Evolutionary conservation across 768 basidiomycete genomes (phyloP), one percentile per base, ranked within the genome.

Genomic region (Suillus occidentalis): DNA sequence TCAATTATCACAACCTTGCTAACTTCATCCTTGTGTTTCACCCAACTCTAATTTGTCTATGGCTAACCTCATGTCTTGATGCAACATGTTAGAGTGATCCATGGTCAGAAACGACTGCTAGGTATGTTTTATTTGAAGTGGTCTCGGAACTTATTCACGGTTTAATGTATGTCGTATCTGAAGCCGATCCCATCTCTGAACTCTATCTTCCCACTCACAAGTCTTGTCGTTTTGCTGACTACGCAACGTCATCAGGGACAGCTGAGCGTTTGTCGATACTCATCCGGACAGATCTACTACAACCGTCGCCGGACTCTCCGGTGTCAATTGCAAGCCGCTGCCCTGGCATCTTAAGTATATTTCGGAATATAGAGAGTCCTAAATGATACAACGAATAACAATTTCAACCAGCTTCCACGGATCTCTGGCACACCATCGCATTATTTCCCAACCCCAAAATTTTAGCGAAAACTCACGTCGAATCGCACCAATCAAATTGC

Each of bases 371-470:
- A 28, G 58, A 59, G 57, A 42, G 40, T 42, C 39, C 58, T 59
- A 25, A 59, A 59, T 59, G 25, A 31, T 59, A 42, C 58, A 42
- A 18, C 58, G 58, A 40, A 42, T 59, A 39, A 20, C 18, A 40
- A 59, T 59, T 59, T 42, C 40, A 40, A n/a, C 40, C 5, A 42
- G 25, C 58, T 59, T 59, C 58, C 39, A 59, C 58, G 58, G 58
- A 59, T 59, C 25, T 58, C 25, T 58, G 37, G 25, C 39, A 39
- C 22, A 57, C 52, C 28, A 34, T 53, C 52, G 28, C 55, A 56
- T 36, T 58, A 58, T 58, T 58, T 59, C 40, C 58, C 40, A 59
- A 59, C 58, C 58, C 58, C 58, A 59, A 42, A 59, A 59, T 20
- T 13, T 10, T 39, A 42, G 25, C 40, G 40, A 59, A 42, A 59